Percentiles rank a stretch among this genome's conserved stretches.
Evolutionary conservation across 2,329 filamentous ascomycete species (phyloP).

Genomic region (Incumbomyces lentus): DNA sequence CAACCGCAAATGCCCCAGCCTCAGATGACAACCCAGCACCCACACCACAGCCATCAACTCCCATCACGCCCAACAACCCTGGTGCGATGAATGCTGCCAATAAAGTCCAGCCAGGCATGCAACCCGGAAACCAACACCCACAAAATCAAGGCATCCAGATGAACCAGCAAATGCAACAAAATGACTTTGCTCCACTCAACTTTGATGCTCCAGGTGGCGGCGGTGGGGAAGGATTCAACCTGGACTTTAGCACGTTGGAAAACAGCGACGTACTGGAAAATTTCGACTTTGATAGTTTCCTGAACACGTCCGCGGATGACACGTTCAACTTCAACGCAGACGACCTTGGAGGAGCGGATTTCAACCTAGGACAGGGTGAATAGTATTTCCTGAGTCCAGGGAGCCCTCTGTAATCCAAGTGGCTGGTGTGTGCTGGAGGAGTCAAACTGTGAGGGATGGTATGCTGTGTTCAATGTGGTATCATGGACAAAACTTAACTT

Average conservation of each 20-base stretch:
- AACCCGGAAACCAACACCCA: constrained; percentile 23
- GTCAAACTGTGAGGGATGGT: no score
- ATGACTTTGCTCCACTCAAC: constrained; percentile 15
- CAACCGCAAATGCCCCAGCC: constrained; percentile 30
- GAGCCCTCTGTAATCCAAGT: no score
- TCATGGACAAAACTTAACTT: neutral
- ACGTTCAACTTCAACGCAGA: constrained; percentile 35
- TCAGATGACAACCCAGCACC: constrained; percentile 38
- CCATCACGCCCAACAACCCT: constrained; percentile 38
- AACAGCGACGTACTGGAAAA: constrained; percentile 39
- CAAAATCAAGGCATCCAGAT: constrained; percentile 24
- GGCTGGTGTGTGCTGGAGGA: no score
- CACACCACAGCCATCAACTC: constrained; percentile 40
- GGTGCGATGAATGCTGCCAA: constrained; percentile 31
- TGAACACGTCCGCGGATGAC: constrained; percentile 44
- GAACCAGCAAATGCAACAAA: constrained; percentile 20
- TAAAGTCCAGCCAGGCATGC: constrained; percentile 26
- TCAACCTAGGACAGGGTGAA: constrained; percentile 15
- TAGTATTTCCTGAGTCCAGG: constrained; percentile 5
- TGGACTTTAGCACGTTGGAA: constrained; percentile 34
- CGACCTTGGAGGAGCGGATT: constrained; percentile 34
- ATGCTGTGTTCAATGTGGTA: no score
- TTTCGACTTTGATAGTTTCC: constrained; percentile 58
- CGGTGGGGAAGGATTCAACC: constrained; percentile 17
- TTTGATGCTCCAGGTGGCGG: constrained; percentile 12